Base-by-base conservation (phyloP, 2,329 filamentous ascomycete species). In the Fusarium musae region DNA sequence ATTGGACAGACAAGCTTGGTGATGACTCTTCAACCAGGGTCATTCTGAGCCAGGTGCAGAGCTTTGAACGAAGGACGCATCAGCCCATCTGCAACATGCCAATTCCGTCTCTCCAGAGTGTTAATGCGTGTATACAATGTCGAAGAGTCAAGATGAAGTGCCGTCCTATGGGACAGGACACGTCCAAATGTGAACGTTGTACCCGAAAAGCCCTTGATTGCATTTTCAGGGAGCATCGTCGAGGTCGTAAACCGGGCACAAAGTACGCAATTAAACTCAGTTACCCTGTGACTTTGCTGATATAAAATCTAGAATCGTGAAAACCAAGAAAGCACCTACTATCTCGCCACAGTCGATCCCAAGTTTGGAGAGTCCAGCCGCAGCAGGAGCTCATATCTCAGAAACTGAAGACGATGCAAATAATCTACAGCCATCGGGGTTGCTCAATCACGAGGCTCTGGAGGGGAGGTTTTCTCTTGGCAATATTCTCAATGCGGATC, bases 91-190 rank as follows among this genome's bases (percentile, higher is more conserved):
- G 1, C 23, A 28, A 15, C 5, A 37, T 58, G 54, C 28, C 32
- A 21, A 34, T n/a, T 1, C 19, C 32, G 4, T 26, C 40, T 17
- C 11, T 36, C 1, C 32, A 37, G 17, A 58, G 40, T n/a, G 16
- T 11, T 1, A 58, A 36, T 28, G 40, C 40, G 0, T 58, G 54
- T 34, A 34, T 9, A 19, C 32, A 34, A 28, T 58, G 56, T 30
- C 56, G 56, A 28, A 58, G 42, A 13, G 56, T 49, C 15, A 58
- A 49, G 30, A 58, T 58, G 56, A 58, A 49, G 7, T 58, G 42
- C 6, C 23, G 42, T 17, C 42, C 30, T 0, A 9, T 21, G 11
- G 26, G 32, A 7, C 40, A 36, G 11, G 23, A 21, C 3, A 21
- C n/a, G 0, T 28, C 40, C 2, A 58, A 47, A 10, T 58, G 40